Base-by-base conservation (phyloP, 805 yeast genomes). In the Saccharomycopsis lassenensis region DNA sequence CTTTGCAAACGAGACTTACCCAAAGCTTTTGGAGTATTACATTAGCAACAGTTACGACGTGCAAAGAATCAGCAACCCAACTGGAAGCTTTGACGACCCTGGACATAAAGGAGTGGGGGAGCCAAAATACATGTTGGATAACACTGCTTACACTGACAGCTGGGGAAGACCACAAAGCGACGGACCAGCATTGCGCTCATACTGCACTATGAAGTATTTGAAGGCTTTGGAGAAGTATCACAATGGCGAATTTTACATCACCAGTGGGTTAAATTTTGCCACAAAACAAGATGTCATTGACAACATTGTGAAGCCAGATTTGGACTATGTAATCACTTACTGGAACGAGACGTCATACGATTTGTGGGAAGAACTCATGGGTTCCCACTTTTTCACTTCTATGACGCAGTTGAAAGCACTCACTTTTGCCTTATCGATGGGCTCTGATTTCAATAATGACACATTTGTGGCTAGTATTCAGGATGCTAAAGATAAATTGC, bases 101-200 rank as follows among this genome's bases (percentile, higher is more conserved):
- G 62, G 62, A 39, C 59, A 67, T 32, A 56, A 57, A 7, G 85
- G 83, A 2, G 61, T 87, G 17, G 91, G 89, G 3, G 91, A 80
- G 51, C 89, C 91, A n/a, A 80, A 80, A 52, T 80, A 74, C 46
- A 52, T 62, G 51, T 62, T 69, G 2, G 63, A 76, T 29, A 70
- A 74, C 12, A 43, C 66, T 1, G 58, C 73, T 1, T 80, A 76
- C 48, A 52, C 54, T 7, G 72, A 57, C 5, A 50, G 60, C 14
- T 81, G 91, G 91, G 91, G 91, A 4, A 59, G 91, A 44, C 89
- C 91, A 1, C 91, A 80, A 54, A 59, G 78, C 29, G 91, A 80
- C 50, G 89, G 89, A 0, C 89, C 91, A 0, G 85, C 82, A 1
- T 60, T 80, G 36, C 61, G 91, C 40, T 66, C 71, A 3, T 60